Evolutionary conservation across 2,329 filamentous ascomycete species (phyloP), one percentile per base, ranked within the genome.

Genomic region (Verticillium nonalfalfae): DNA sequence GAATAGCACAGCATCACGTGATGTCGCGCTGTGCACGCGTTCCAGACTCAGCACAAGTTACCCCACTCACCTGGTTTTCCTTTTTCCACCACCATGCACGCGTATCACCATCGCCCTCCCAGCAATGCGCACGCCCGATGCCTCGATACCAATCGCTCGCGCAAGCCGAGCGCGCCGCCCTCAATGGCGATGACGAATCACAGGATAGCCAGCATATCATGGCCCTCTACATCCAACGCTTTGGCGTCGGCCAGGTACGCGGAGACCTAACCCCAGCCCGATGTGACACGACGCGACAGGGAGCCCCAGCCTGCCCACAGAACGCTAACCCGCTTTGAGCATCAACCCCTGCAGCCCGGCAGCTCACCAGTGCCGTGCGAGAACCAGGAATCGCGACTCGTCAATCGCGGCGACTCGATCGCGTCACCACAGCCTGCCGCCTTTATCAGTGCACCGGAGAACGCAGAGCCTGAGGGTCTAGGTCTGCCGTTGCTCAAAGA

Each of bases 161-260:
- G 56, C 64, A 69, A 57, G 71, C 71, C 4, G 72, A 71, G 21
- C 65, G 67, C 13, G 66, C 62, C 62, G 69, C 65, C 3, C 56
- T 70, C 7, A 66, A 72, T 5, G 74, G 72, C 59, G 68, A 62
- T 61, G 68, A 71, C 62, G 76, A 78, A 60, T 74, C 76, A 7
- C 78, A 80, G 65, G 78, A 81, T 66, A 81, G 76, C 70, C 78
- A 80, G 68, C 68, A 71, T 33, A 69, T 80, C 33, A 65, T 77
- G 2, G 72, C 75, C 39, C 70, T 70, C 60, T 72, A 78, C 65
- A 73, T 72, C 63, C 70, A 68, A 21, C 69, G 75, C 61, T 74
- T 78, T 61, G 76, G 75, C 60, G 69, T 76, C 15, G 73, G 70
- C 56, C 67, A 70, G 70, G 77, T 79, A 71, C 68, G 77, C 78